phyloP scores from a whole-genome alignment of 2,329 filamentous ascomycete species.

The Colletotrichum incanum region DNA sequence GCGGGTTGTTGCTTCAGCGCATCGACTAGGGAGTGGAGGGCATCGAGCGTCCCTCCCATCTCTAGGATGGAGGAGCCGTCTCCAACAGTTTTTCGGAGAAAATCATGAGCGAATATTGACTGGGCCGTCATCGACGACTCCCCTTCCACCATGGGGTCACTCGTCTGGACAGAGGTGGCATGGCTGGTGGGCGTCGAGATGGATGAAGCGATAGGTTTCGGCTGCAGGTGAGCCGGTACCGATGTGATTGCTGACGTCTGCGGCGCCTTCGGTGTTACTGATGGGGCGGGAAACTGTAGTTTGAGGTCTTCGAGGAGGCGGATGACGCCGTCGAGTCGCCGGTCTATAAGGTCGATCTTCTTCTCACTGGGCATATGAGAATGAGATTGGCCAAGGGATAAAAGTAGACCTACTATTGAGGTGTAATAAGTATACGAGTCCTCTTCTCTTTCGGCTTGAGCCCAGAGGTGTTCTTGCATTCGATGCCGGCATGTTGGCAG shows the following conservation, averaged over 20 bases:
- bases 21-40: constrained; percentile 52
- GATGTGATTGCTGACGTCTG: constrained; percentile 9
- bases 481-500: constrained; percentile 35
- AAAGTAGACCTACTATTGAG: constrained; percentile 13
- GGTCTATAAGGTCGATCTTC: neutral
- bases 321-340: constrained; percentile 51
- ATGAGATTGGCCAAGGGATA: neutral
- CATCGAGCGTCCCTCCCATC: constrained; percentile 54
- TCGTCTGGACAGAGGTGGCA: constrained; percentile 43
- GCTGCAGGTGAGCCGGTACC: constrained; percentile 1
- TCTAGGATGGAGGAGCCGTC: constrained; percentile 51
- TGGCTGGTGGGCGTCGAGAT: constrained; percentile 43
- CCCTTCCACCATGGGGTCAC: constrained; percentile 58
- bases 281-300: constrained; percentile 45
- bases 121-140: constrained; percentile 63
- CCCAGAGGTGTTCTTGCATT: constrained; percentile 33
- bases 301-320: constrained; percentile 54
- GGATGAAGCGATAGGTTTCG: neutral
- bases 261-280: constrained; percentile 2
- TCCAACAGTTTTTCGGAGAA: constrained; percentile 56
- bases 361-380: neutral
- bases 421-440: constrained; percentile 33
- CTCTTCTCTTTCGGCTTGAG: constrained; percentile 35
- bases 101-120: constrained; percentile 63
- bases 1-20: constrained; percentile 48